Base-by-base conservation (phyloP, 495 filamentous ascomycete genomes). In the Penicillium nucicola region DNA sequence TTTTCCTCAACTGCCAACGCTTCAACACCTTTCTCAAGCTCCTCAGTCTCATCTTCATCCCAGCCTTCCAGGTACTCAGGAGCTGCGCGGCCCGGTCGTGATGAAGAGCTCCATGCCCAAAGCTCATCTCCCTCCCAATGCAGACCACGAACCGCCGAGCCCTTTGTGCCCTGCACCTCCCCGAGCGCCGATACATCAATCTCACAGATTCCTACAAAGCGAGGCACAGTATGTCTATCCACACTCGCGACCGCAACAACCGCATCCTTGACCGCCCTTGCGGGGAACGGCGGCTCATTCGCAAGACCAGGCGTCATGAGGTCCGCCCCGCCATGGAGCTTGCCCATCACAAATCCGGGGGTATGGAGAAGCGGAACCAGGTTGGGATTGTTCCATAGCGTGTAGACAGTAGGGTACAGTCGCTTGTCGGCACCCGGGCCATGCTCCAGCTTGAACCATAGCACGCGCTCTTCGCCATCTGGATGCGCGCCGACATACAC, bases 71-170 rank as follows among this genome's bases (percentile, higher is more conserved):
- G 39, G 14, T 75, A 71, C 34, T 80, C 78, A 0, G 80, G 80
- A 32, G 78, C 61, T 15, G 64, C 58, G 9, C 70, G 67, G 12
- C 82, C 83, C 18, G 78, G 71, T 22, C 74, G 78, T 20, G 80
- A 81, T 17, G 65, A 71, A 22, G 78, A 64, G 55, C 79, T 83
- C 81, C 81, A 84, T 1, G 76, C 77, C 81, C 85, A 89, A 34
- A 87, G 56, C 67, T 89, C 86, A 76, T 89, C 86, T 0, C 86
- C 86, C 50, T 80, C 77, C 86, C 86, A 89, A 60, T 89, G 86
- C 31, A 86, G 62, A 13, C 79, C 81, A 41, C 79, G 69, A 18
- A 89, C 86, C 6, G 86, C 86, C 61, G 81, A 80, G 2, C 86
- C 86, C 64, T 85, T 87, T 17, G 76, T 70, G 0, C 86, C 86